phyloP scores from a whole-genome alignment of 2,329 filamentous ascomycete genomes.

The Tolypocladium ovalisporum region DNA sequence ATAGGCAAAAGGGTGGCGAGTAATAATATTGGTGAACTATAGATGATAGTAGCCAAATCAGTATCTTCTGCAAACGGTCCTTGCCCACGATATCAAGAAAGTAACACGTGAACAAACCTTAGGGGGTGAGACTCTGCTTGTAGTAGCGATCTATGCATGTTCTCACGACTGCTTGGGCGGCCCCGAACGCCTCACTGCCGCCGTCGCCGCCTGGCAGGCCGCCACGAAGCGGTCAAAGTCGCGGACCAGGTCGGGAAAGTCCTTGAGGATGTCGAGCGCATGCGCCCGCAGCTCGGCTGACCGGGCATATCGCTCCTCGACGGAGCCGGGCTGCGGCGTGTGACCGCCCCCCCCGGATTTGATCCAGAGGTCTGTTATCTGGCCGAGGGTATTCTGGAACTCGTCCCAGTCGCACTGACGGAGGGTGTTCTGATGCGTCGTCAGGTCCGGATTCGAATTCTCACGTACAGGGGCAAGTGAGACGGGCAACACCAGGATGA shows the following conservation, averaged over 20 bases:
- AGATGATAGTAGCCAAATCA: background rate
- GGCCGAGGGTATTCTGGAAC: conserved; percentile 7
- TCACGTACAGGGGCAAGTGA: background rate
- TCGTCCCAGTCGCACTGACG: conserved; percentile 14
- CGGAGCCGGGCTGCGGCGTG: conserved; percentile 1
- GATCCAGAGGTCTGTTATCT: conserved; percentile 9
- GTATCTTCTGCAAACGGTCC: background rate
- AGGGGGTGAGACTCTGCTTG: background rate
- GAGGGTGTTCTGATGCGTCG: conserved; percentile 8
- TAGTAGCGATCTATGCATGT: background rate
- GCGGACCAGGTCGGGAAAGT: conserved; percentile 14
- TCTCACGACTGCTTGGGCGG: background rate
- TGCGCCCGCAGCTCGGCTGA: conserved; percentile 10
- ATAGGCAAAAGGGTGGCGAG: too few relatives aligned
- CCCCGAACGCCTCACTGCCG: background rate
- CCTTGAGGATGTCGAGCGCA: conserved; percentile 12
- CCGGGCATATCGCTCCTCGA: conserved; percentile 3
- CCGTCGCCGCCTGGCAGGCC: conserved; percentile 6
- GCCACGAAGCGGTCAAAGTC: conserved; percentile 16
- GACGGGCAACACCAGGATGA: background rate
- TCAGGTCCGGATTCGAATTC: background rate
- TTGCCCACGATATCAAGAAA: too few relatives aligned
- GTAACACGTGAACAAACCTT: too few relatives aligned
- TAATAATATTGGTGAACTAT: background rate
- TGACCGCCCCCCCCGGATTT: conserved; percentile 1